These are phyloP conservation scores for Thielaviopsis populi DNA, from an alignment of 2,329 filamentous ascomycete genomes.

Conservation along the genomic window DNA sequence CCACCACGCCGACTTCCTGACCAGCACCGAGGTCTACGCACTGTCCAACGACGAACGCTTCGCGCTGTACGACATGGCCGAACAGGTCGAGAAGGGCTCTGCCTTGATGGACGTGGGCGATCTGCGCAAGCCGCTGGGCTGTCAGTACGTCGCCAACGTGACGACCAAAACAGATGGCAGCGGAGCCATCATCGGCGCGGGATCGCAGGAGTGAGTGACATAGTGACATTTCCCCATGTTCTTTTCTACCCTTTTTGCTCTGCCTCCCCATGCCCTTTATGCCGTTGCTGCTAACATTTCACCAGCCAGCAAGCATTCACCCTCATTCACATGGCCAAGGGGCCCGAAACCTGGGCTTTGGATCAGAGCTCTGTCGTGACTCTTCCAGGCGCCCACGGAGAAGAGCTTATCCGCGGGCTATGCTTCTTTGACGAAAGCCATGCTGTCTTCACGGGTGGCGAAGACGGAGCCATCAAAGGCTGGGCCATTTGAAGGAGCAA, in stretches of 20 bases:
- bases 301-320: constrained; percentile 41
- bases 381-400: constrained; percentile 47
- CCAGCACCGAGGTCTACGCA: constrained; percentile 49
- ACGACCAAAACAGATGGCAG: constrained; percentile 41
- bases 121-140: constrained; percentile 46
- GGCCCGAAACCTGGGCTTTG: constrained; percentile 36
- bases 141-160: constrained; percentile 61
- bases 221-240: too few relatives aligned
- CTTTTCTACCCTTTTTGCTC: too few relatives aligned
- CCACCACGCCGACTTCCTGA: constrained; percentile 59
- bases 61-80: constrained; percentile 55
- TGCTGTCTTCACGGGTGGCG: constrained; percentile 42
- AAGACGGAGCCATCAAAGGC: constrained; percentile 42
- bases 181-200: constrained; percentile 47
- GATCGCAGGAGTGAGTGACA: constrained; percentile 47
- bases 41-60: constrained; percentile 67
- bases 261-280: too few relatives aligned
- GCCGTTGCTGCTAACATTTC: not conserved
- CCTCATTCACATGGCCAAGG: constrained; percentile 42
- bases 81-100: constrained; percentile 44
- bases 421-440: constrained; percentile 48
- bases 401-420: constrained; percentile 48
- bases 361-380: constrained; percentile 41
- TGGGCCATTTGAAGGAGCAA: constrained; percentile 27
- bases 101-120: constrained; percentile 50